Conservation (phyloP, 176 grass and related monocot genomes). For the Raddia distichophylla region DNA sequence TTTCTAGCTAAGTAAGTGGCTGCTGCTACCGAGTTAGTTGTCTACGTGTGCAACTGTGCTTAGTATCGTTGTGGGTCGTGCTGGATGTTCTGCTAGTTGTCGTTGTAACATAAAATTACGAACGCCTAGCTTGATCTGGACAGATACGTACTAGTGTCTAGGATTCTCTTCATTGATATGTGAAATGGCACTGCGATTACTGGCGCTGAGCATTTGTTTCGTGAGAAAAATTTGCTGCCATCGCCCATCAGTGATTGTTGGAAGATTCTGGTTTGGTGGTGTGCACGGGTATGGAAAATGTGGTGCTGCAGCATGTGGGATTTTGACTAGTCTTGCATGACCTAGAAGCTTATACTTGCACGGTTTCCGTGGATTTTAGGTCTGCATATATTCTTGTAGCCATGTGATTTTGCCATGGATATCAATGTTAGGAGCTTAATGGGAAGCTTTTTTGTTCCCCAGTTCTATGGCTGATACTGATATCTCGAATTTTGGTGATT, state of each 20-base stretch:
- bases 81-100: background rate
- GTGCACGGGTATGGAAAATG: background rate
- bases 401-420: background rate
- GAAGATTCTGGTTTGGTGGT: background rate
- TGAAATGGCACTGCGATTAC: background rate
- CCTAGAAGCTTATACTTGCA: background rate
- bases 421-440: constrained; percentile 18
- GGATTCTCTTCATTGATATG: background rate
- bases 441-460: background rate
- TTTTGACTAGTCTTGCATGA: background rate
- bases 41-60: background rate
- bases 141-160: background rate
- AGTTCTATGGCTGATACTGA: background rate
- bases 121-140: background rate
- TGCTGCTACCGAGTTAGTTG: background rate
- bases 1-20: background rate
- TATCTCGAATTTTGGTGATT: constrained; percentile 1
- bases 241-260: background rate
- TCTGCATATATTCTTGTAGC: background rate
- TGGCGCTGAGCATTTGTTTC: background rate
- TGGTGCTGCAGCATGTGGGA: background rate
- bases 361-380: background rate
- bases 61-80: constrained; percentile 1
- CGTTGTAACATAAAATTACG: constrained; percentile 56
- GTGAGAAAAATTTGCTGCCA: constrained; percentile 1